Base-by-base conservation (phyloP, 768 basidiomycete species). In the Amanita muscaria region DNA sequence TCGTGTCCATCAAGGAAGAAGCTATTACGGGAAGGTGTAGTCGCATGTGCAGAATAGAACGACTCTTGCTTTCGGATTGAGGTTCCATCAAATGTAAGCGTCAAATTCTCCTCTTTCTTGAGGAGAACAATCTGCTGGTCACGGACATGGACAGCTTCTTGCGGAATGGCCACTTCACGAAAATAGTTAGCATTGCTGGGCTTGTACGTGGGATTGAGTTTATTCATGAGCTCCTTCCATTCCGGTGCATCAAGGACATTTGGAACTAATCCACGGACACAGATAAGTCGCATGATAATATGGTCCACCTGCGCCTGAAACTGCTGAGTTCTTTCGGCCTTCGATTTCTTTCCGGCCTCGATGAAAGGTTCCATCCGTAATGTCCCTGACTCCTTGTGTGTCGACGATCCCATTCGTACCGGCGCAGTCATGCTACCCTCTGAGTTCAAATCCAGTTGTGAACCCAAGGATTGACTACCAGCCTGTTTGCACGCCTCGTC, bases 181-280 rank as follows among this genome's bases (percentile, higher is more conserved):
- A 58, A 51, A 5, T 9, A 25, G 12, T 48, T 30, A 15, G 44
- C n/a, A 12, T 29, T 25, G 8, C 21, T 47, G 4, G 46, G 47
- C 5, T 38, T 32, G 36, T 52, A 51, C 3, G 21, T 25, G 5
- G 16, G 4, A 27, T 56, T 54, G 11, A 49, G 36, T 8, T 16
- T 49, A 11, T 21, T 7, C 35, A 55, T 44, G 16, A 57, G 41
- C 25, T 59, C 56, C 38, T 55, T 54, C 57, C 57, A 59, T 39
- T 57, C 57, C 1, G 14, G 11, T 5, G 49, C 49, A 33, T 59
- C 51, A 6, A 59, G 23, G 19, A 59, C 32, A 19, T 47, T 47
- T 2, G 54, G 54, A 31, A 53, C 40, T 2, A 59, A 37, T 12
- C 57, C 56, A 23, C 46, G 19, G 24, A 54, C 54, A 46, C 57